Conservation (phyloP, 345 rosid species). For the Garcia nutans region DNA sequence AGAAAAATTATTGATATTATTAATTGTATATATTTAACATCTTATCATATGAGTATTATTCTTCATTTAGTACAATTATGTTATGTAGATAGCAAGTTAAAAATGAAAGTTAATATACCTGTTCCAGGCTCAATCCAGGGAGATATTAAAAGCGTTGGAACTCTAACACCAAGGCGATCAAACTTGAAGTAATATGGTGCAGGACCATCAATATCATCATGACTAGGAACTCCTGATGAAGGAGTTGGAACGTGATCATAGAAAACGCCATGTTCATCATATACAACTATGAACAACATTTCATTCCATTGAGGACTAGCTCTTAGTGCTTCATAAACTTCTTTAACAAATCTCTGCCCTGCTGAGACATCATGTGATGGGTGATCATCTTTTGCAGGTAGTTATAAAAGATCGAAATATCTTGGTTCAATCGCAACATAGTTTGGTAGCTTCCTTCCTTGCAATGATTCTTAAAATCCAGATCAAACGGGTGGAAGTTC, state of each 20-base stretch:
- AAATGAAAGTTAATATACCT: constrained; percentile 31
- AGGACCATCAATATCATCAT: constrained; percentile 65
- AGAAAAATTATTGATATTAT: background rate
- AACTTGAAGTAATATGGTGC: constrained; percentile 65
- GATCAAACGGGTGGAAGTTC: constrained; percentile 63
- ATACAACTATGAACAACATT: constrained; percentile 51
- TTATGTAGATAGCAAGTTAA: too few species aligned
- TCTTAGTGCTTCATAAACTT: constrained; percentile 76
- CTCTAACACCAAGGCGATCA: constrained; percentile 76
- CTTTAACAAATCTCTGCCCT: constrained; percentile 75
- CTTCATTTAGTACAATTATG: too few species aligned
- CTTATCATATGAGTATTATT: too few species aligned
- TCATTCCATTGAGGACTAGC: constrained; percentile 90
- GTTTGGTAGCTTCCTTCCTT: constrained; percentile 77
- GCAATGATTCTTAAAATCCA: constrained; percentile 68
- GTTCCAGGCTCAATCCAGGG: constrained; percentile 87
- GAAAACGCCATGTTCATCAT: constrained; percentile 93
- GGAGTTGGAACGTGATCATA: constrained; percentile 93
- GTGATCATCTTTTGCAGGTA: constrained; percentile 78
- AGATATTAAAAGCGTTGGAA: constrained; percentile 72
- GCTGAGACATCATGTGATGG: constrained; percentile 75
- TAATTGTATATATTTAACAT: too few species aligned
- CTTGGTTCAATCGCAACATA: constrained; percentile 80
- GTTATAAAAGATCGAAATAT: constrained; percentile 50
- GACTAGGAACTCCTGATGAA: constrained; percentile 66